Base-by-base conservation (phyloP, 2,329 filamentous ascomycete genomes). In the Fragosphaeria purpurea region DNA sequence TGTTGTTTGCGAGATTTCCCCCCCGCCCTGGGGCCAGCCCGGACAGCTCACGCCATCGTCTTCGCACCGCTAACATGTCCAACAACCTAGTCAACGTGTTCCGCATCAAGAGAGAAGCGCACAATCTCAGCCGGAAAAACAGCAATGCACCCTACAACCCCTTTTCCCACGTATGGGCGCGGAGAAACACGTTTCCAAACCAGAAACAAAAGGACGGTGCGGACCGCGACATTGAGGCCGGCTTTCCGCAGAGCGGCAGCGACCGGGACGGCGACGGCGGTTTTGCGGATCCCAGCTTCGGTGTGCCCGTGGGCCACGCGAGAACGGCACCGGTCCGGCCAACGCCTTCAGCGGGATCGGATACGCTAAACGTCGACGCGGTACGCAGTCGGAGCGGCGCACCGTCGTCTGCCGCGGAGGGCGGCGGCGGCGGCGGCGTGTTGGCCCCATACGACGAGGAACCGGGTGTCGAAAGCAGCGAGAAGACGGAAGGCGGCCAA, bases 101-200 rank as follows among this genome's bases (percentile, higher is more conserved):
- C 57, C 64, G 62, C 48, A 67, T 70, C 55, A 75, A 70, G 64
- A 66, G 67, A 53, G 61, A 65, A 51, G 73, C 73, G 52, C 69
- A 71, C 53, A 63, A 55, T 30, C 58, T 72, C 42, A 69, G 70
- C 47, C 68, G 71, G 50, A 61, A 66, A 38, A 63, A 63, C 49
- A 56, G 60, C 46, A 65, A 68, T 50, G 64, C 68, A 30, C 58
- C 60, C 30, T 71, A 67, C 65, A 74, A 73, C 34, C 69, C 68
- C 7, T 75, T 75, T 48, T 65, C 68, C 7, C 70, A 70, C 51
- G 62, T 70, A 30, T 70, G 66, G 65, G 61, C 60, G 12, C 54
- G 60, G 11, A 63, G 63, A 33, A 59, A 61, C 34, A 69, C 68
- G 5, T 71, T 55, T 1, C 55, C 57, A 3, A 34, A 37, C n/a